Conservation (phyloP, 768 basidiomycete genomes). For the Russula sp. region DNA sequence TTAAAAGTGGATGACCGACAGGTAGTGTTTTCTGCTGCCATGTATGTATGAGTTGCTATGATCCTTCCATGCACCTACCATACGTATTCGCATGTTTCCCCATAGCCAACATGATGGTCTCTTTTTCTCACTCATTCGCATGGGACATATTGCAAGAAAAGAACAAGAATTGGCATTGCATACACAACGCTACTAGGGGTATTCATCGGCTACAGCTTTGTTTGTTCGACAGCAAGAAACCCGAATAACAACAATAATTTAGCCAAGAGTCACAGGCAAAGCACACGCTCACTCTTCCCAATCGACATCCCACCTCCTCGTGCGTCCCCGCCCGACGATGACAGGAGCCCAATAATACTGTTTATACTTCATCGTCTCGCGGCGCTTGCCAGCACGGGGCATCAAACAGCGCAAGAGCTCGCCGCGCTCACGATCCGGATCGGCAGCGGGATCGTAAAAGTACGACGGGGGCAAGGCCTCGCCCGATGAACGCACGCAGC, state of each 20-base stretch:
- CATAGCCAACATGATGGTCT: slow-evolving; percentile 12
- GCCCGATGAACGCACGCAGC: slow-evolving; percentile 13
- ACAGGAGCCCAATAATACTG: slow-evolving; percentile 79
- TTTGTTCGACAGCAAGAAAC: background rate
- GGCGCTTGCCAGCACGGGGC: slow-evolving; percentile 64
- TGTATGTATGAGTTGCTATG: slow-evolving; percentile 21
- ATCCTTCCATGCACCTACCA: slow-evolving; percentile 7
- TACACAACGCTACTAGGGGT: slow-evolving; percentile 10
- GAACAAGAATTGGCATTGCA: slow-evolving; percentile 6
- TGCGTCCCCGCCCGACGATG: slow-evolving; percentile 16
- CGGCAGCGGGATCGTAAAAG: slow-evolving; percentile 17
- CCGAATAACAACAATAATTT: slow-evolving; percentile 18
- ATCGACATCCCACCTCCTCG: slow-evolving; percentile 23
- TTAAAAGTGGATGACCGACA: slow-evolving; percentile 13
- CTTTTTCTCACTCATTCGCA: background rate
- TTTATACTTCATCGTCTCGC: slow-evolving; percentile 77
- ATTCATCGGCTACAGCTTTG: slow-evolving; percentile 5
- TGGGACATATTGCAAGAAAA: background rate
- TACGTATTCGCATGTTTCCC: slow-evolving; percentile 5
- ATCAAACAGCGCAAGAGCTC: slow-evolving; percentile 15
- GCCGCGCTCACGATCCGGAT: slow-evolving; percentile 22
- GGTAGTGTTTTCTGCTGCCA: slow-evolving; percentile 12
- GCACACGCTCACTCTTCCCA: slow-evolving; percentile 21
- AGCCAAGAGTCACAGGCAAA: background rate
- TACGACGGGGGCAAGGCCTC: slow-evolving; percentile 20